phyloP scores from a whole-genome alignment of 2,329 filamentous ascomycete species.

The Fusarium sp. region DNA sequence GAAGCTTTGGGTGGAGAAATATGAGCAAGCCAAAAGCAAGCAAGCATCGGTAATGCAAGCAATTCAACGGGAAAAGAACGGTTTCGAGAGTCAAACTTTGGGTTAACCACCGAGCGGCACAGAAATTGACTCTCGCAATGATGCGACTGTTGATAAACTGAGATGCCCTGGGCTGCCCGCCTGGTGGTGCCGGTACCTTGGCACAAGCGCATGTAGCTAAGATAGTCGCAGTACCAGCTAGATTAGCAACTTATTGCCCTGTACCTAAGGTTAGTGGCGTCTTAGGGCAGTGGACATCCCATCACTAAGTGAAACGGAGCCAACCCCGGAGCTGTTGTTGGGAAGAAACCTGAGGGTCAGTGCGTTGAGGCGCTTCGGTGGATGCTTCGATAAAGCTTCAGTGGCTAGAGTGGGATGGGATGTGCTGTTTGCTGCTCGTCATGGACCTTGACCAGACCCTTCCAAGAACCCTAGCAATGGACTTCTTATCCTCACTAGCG shows the following conservation, averaged over 20 bases:
- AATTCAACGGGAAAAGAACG: slow-evolving; percentile 22
- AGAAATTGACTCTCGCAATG: slow-evolving; percentile 11
- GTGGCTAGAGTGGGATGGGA: slow-evolving; percentile 31
- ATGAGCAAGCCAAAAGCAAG: slow-evolving; percentile 28
- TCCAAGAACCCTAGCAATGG: slow-evolving; percentile 30
- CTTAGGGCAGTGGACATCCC: slow-evolving; percentile 17
- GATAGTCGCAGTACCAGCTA: slow-evolving; percentile 10
- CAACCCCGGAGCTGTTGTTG: slow-evolving; percentile 17
- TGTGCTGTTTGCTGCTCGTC: slow-evolving; percentile 27
- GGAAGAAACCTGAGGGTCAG: slow-evolving; percentile 18
- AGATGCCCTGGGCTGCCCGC: slow-evolving; percentile 2
- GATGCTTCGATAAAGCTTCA: slow-evolving; percentile 40
- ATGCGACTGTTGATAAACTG: slow-evolving; percentile 11
- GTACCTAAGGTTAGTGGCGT: slow-evolving; percentile 19
- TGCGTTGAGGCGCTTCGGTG: slow-evolving; percentile 36
- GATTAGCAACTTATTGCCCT: not conserved
- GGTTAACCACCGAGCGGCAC: not conserved
- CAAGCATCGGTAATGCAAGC: slow-evolving; percentile 39
- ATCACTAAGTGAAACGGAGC: slow-evolving; percentile 23
- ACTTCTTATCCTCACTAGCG: slow-evolving; percentile 31
- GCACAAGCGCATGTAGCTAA: slow-evolving; percentile 16
- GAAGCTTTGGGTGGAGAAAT: slow-evolving; percentile 27
- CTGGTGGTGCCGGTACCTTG: slow-evolving; percentile 34
- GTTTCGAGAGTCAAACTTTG: slow-evolving; percentile 3
- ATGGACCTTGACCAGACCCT: slow-evolving; percentile 29